Conservation (phyloP, 2,329 filamentous ascomycete genomes). For the Neonectria magnoliae region DNA sequence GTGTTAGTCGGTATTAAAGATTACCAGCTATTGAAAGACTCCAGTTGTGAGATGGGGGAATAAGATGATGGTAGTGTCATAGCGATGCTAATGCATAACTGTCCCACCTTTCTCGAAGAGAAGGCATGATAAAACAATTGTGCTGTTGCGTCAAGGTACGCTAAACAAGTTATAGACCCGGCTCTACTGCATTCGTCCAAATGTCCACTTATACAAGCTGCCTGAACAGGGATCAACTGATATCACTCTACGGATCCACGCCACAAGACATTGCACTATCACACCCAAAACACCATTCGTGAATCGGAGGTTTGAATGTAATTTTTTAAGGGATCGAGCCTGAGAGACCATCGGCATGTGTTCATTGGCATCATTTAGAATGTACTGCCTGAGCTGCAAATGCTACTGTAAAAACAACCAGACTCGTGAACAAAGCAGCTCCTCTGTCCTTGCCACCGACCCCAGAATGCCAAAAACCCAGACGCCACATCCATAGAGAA, state of each 20-base stretch:
- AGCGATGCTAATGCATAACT: neutral
- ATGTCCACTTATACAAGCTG: neutral
- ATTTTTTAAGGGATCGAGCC: conserved; percentile 22
- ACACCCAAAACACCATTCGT: neutral
- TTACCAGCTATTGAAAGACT: neutral
- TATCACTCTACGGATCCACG: conserved; percentile 5
- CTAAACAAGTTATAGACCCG: no score
- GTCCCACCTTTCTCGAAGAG: neutral
- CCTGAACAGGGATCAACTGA: neutral
- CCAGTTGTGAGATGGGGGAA: neutral
- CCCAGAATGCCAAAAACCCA: conserved; percentile 55
- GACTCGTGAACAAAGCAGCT: conserved; percentile 49
- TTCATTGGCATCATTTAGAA: conserved; percentile 50
- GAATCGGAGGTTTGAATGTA: conserved; percentile 34
- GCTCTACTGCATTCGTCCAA: no score
- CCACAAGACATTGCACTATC: neutral
- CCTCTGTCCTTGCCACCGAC: conserved; percentile 49
- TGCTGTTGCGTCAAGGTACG: neutral
- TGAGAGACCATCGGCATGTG: conserved; percentile 32
- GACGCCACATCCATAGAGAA: conserved; percentile 56
- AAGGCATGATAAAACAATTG: neutral
- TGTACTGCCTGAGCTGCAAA: conserved; percentile 51
- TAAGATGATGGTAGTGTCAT: neutral
- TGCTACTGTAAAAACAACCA: conserved; percentile 55
- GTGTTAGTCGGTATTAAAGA: neutral